Percentiles rank a stretch among this genome's conserved stretches.
Evolutionary conservation across 352 stramenopile genomes (phyloP).

Genomic region (Globisporangium abappressorium): DNA sequence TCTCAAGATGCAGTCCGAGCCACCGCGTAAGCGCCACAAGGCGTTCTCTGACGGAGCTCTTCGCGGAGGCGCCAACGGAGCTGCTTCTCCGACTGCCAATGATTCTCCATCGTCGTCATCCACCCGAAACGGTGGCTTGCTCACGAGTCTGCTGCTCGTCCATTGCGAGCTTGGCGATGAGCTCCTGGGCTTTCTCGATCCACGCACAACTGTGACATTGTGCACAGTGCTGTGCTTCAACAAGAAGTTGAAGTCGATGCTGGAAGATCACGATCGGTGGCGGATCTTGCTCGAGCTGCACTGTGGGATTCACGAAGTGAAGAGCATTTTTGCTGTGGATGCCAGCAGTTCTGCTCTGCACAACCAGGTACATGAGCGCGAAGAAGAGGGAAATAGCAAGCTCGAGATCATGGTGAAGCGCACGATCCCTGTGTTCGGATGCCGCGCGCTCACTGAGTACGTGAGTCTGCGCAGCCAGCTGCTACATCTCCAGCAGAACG

Average conservation of each 20-base stretch:
- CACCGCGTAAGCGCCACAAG: background rate
- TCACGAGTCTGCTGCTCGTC: background rate
- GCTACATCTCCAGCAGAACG: slow-evolving; percentile 31
- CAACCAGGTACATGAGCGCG: background rate
- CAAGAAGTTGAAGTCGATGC: background rate
- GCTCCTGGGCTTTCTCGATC: slow-evolving; percentile 17
- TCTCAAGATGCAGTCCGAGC: background rate
- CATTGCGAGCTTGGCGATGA: slow-evolving; percentile 14
- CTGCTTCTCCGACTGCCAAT: background rate
- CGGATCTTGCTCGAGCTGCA: slow-evolving; percentile 6
- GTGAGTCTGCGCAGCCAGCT: slow-evolving; percentile 39
- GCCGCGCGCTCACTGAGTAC: slow-evolving; percentile 31
- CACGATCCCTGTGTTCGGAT: slow-evolving; percentile 3
- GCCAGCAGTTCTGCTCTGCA: background rate
- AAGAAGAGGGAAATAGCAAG: background rate
- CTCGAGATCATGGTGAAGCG: slow-evolving; percentile 1
- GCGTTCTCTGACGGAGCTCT: background rate
- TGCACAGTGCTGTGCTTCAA: slow-evolving; percentile 1
- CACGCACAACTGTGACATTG: slow-evolving; percentile 1
- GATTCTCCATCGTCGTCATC: background rate
- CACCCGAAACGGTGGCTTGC: background rate
- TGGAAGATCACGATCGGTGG: slow-evolving; percentile 8
- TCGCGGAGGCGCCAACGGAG: background rate
- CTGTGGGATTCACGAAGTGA: background rate
- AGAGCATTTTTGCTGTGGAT: background rate